Conservation (phyloP, 768 basidiomycete genomes). For the Leccinum uliginosum region DNA sequence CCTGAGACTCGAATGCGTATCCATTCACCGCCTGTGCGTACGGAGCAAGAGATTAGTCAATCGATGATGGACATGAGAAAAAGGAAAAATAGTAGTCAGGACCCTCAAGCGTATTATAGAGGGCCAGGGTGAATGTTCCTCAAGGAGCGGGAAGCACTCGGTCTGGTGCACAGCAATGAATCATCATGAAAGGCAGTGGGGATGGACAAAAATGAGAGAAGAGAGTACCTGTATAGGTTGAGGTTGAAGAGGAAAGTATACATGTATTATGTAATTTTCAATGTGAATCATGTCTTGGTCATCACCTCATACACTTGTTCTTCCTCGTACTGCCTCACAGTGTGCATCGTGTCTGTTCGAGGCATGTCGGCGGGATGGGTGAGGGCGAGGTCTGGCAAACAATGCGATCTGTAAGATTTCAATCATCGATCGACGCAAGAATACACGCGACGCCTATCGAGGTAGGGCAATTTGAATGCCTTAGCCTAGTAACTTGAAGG, state of each 20-base stretch:
- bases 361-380: slow-evolving; percentile 42
- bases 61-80: not conserved
- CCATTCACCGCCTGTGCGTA: not conserved
- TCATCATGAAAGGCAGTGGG: no score
- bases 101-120: slow-evolving; percentile 32
- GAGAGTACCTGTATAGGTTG: no score
- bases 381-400: slow-evolving; percentile 21
- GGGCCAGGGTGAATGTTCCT: slow-evolving; percentile 30
- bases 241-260: no score
- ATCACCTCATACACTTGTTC: slow-evolving; percentile 34
- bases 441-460: no score
- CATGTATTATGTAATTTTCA: no score
- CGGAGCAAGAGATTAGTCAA: slow-evolving; percentile 1
- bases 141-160: slow-evolving; percentile 30
- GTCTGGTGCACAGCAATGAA: slow-evolving; percentile 31
- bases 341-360: slow-evolving; percentile 54
- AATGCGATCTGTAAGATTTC: not conserved
- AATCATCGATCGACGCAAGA: no score
- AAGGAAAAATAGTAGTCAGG: slow-evolving; percentile 15
- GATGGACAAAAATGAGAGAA: no score
- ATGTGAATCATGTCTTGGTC: no score
- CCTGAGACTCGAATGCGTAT: slow-evolving; percentile 26
- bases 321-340: slow-evolving; percentile 43
- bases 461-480: no score
- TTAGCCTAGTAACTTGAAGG: no score